phyloP scores from a whole-genome alignment of 2,329 filamentous ascomycete genomes.

The Verticillium dahliae region DNA sequence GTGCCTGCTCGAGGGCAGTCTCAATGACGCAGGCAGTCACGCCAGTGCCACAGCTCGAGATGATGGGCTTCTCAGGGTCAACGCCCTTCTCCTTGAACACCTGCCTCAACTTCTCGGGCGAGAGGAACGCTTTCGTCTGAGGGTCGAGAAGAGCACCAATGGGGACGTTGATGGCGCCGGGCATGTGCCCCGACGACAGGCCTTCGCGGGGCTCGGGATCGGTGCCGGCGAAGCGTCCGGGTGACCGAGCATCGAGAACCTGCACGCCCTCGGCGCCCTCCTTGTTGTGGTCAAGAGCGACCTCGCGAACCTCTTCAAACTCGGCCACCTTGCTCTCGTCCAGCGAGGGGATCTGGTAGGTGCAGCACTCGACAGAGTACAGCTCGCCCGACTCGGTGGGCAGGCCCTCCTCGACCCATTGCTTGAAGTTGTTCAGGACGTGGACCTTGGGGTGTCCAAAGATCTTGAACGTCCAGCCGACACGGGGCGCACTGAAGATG shows the following conservation, averaged over 20 bases:
- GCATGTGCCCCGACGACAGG: conserved; percentile 85
- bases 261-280: conserved; percentile 79
- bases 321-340: conserved; percentile 61
- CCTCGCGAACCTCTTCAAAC: conserved; percentile 77
- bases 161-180: conserved; percentile 77
- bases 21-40: conserved; percentile 91
- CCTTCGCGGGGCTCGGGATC: conserved; percentile 83
- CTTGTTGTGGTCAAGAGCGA: conserved; percentile 70
- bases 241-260: conserved; percentile 78
- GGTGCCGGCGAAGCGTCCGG: conserved; percentile 73
- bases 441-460: conserved; percentile 90
- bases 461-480: conserved; percentile 85
- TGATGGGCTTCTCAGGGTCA: conserved; percentile 71
- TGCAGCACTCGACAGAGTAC: conserved; percentile 58
- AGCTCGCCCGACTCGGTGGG: conserved; percentile 76
- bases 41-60: conserved; percentile 86
- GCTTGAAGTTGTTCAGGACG: conserved; percentile 88
- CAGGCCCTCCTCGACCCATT: conserved; percentile 82
- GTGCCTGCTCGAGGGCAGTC: conserved; percentile 73
- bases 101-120: conserved; percentile 63
- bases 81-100: conserved; percentile 77
- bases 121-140: conserved; percentile 71
- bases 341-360: conserved; percentile 58
- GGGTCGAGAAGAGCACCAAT: conserved; percentile 76
- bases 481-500: conserved; percentile 88